Base-by-base conservation (phyloP, 2,329 filamentous ascomycete species). In the Fusarium albidum region DNA sequence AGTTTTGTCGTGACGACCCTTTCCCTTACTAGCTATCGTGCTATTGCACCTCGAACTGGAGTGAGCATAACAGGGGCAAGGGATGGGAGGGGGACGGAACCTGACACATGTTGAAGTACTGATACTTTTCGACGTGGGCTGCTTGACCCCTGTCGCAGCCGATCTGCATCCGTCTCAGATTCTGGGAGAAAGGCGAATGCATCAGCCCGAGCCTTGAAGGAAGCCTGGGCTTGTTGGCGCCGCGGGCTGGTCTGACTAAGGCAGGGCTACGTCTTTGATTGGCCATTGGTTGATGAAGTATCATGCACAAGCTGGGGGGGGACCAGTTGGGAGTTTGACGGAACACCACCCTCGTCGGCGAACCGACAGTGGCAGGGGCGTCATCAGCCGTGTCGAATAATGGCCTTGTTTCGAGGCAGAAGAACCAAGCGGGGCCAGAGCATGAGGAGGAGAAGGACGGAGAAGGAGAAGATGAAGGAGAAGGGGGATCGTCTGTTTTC, bases 91-190 rank as follows among this genome's bases (percentile, higher is more conserved):
- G 59, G 65, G 53, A 63, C 54, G 40, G 56, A 65, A 57, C 61
- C 65, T 65, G 65, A 65, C 65, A 68, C 59, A 68, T 68, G 55
- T 55, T 43, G 48, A 68, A 68, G 66, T 67, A 67, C 53, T 52
- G 50, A 43, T 67, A 67, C 66, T 55, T 64, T 34, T 28, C 57
- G 44, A 58, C 46, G 53, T 62, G 61, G 61, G 53, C 51, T 49
- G 51, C 45, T 41, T 52, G 46, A 53, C 65, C 66, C 66, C 63
- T 69, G 68, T 68, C 63, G 57, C 57, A 64, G 55, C 60, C 66
- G 69, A 72, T 72, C 69, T 72, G 67, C 69, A 69, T 64, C 68
- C 68, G 69, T 72, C 68, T 72, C 68, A 72, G 69, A 72, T 72
- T 70, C 64, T 56, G 59, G 55, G 54, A 56, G 52, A 61, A 53